phyloP scores from a whole-genome alignment of 352 stramenopile species.

The Thraustotheca clavata region DNA sequence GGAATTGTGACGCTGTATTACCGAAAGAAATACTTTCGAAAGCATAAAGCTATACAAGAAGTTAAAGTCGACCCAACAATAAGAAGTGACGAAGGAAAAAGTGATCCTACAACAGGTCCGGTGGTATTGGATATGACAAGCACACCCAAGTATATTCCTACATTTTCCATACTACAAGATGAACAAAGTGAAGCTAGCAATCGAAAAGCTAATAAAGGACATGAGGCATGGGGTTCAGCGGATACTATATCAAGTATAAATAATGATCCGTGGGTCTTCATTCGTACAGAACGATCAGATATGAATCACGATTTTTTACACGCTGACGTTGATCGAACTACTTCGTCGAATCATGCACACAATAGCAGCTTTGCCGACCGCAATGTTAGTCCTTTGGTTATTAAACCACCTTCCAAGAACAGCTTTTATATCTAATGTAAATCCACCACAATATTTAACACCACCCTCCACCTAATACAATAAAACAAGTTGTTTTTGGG shows the following conservation, averaged over 20 bases:
- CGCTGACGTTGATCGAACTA: background rate
- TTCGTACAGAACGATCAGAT: background rate
- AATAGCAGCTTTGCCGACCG: background rate
- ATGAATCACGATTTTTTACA: background rate
- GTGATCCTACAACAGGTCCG: too few species aligned
- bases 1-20: background rate
- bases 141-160: conserved; percentile 1
- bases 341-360: background rate
- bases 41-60: too few species aligned
- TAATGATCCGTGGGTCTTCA: background rate
- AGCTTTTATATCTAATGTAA: conserved; percentile 6
- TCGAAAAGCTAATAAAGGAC: background rate
- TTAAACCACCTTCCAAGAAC: background rate
- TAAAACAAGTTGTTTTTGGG: too few species aligned
- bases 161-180: background rate
- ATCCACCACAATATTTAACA: background rate
- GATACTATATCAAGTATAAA: conserved; percentile 1
- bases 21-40: background rate
- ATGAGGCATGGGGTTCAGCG: background rate
- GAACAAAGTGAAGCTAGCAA: background rate
- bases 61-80: background rate
- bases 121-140: background rate
- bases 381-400: background rate
- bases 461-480: too few species aligned
- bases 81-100: background rate